Conservation (phyloP, 108 stramenopile genomes). For the Nitzschia sp. region DNA sequence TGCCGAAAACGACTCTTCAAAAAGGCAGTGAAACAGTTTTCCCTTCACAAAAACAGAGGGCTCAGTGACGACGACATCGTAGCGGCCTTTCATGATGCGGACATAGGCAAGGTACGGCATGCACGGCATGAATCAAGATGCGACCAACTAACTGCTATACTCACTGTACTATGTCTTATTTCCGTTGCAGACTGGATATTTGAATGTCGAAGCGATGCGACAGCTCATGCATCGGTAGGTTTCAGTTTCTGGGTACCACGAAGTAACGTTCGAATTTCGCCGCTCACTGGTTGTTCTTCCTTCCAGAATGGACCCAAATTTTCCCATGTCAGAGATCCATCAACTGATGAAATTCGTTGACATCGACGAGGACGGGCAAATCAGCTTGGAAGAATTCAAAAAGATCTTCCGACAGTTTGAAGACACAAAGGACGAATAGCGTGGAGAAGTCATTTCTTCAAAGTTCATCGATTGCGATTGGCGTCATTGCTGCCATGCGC, state of each 20-base stretch:
- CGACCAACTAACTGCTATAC: too few species aligned
- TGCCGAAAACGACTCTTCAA: constrained; percentile 66
- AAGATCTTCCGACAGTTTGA: constrained; percentile 57
- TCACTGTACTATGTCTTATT: neutral
- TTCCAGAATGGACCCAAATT: constrained; percentile 37
- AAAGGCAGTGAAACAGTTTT: constrained; percentile 64
- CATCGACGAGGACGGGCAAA: constrained; percentile 63
- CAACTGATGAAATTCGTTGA: constrained; percentile 64
- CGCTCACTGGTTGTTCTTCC: neutral
- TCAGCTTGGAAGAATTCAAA: constrained; percentile 55
- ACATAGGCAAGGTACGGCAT: constrained; percentile 38
- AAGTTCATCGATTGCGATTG: neutral
- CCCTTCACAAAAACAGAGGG: constrained; percentile 55
- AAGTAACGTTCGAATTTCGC: too few species aligned
- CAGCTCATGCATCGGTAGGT: constrained; percentile 44
- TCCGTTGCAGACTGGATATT: constrained; percentile 36
- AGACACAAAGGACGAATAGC: constrained; percentile 33
- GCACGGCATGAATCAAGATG: neutral
- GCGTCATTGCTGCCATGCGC: constrained; percentile 19
- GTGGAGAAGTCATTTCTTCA: too few species aligned
- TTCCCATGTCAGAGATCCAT: constrained; percentile 60
- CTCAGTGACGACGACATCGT: constrained; percentile 58
- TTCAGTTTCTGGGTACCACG: neutral
- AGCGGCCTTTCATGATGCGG: constrained; percentile 66
- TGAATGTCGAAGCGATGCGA: constrained; percentile 57